Evolutionary conservation across 2,329 filamentous ascomycete species (phyloP).

Genomic region (Plenodomus tracheiphilus): DNA sequence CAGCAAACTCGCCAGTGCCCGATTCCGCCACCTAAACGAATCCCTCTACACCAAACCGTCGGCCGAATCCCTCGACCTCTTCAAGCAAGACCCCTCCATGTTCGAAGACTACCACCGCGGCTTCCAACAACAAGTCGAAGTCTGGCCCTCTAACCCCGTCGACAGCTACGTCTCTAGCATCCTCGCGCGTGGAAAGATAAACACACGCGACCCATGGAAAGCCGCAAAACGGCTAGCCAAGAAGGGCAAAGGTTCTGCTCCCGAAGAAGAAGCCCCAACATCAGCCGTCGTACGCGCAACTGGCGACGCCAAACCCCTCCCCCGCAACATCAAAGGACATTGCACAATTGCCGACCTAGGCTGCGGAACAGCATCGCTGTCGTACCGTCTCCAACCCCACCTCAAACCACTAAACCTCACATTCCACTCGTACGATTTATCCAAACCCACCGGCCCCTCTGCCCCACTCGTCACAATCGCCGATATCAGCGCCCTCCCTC

Average conservation of each 20-base stretch:
- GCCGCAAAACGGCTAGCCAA: conserved; percentile 47
- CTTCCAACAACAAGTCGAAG: conserved; percentile 91
- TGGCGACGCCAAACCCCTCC: conserved; percentile 58
- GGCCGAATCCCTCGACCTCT: conserved; percentile 77
- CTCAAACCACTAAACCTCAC: conserved; percentile 70
- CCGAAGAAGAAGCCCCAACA: conserved; percentile 9
- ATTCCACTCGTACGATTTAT: conserved; percentile 84
- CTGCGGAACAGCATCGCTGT: conserved; percentile 87
- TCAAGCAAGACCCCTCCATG: conserved; percentile 84
- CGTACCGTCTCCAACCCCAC: conserved; percentile 66
- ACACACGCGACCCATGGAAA: conserved; percentile 39
- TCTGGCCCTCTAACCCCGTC: conserved; percentile 96
- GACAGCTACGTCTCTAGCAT: conserved; percentile 80
- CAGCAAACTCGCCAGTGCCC: conserved; percentile 89
- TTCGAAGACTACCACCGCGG: conserved; percentile 96
- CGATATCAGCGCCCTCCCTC: conserved; percentile 82
- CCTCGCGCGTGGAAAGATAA: conserved; percentile 64
- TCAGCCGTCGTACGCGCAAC: conserved; percentile 11
- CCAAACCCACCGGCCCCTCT: conserved; percentile 72
- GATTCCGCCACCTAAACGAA: conserved; percentile 97
- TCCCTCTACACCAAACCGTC: conserved; percentile 94
- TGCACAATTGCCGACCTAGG: conserved; percentile 89
- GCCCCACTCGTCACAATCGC: conserved; percentile 78
- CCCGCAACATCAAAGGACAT: conserved; percentile 66
- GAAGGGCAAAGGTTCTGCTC: conserved; percentile 25